phyloP scores from a whole-genome alignment of 345 rosid genomes.

The Linum tenue region DNA sequence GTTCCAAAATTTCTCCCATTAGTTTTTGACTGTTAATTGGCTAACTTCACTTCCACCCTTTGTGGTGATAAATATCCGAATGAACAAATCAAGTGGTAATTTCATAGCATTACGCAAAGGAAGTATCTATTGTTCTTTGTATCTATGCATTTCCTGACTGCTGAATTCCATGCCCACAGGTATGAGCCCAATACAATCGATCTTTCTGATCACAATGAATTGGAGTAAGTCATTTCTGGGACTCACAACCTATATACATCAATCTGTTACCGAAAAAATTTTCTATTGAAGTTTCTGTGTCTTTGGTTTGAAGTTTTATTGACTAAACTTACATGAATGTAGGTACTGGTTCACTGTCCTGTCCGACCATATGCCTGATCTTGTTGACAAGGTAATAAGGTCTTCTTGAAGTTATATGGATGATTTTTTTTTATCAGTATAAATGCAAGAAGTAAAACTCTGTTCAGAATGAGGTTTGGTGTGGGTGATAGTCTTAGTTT shows the following conservation, averaged over 20 bases:
- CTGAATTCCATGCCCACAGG: constrained; percentile 32
- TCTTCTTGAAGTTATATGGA: neutral
- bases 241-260: constrained; percentile 4
- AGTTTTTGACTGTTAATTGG: neutral
- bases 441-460: too few relatives aligned
- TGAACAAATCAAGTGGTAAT: too few relatives aligned
- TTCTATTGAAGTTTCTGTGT: constrained; percentile 1
- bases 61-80: neutral
- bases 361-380: constrained; percentile 90
- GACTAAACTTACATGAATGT: constrained; percentile 15
- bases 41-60: neutral
- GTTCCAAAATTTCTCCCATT: neutral
- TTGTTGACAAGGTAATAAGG: constrained; percentile 72
- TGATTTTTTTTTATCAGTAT: constrained; percentile 2
- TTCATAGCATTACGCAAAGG: neutral
- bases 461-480: too few relatives aligned
- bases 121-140: neutral
- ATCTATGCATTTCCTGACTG: constrained; percentile 1
- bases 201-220: constrained; percentile 68
- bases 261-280: neutral
- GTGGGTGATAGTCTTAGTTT: too few relatives aligned
- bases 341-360: constrained; percentile 98
- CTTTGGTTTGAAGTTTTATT: neutral
- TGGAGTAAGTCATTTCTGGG: constrained; percentile 64
- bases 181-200: constrained; percentile 97